Conservation (phyloP, 768 basidiomycete species). For the Rhodotorula paludigena region DNA sequence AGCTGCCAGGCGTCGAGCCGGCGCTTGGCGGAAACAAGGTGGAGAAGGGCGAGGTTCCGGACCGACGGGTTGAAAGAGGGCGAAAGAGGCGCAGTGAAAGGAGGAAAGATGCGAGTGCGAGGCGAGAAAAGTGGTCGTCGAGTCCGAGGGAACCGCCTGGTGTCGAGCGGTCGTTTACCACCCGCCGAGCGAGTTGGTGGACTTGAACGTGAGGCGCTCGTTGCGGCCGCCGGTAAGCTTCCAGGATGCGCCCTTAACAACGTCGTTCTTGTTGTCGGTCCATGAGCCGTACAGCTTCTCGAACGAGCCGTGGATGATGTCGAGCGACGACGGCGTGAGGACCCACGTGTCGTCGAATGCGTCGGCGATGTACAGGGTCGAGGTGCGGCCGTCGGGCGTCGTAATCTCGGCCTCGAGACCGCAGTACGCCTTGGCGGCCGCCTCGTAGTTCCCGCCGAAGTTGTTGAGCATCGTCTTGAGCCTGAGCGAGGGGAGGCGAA, state of each 20-base stretch:
- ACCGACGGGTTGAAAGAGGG: background rate
- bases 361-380: conserved; percentile 35
- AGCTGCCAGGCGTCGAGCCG: too few relatives aligned
- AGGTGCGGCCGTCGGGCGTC: conserved; percentile 25
- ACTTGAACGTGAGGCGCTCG: conserved; percentile 14
- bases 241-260: conserved; percentile 26
- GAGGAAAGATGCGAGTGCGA: background rate
- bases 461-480: conserved; percentile 37
- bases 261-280: conserved; percentile 26
- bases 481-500: conserved; percentile 5
- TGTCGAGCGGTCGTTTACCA: background rate
- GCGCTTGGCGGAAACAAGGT: background rate
- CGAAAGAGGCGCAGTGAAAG: background rate
- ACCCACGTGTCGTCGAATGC: conserved; percentile 36
- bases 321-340: conserved; percentile 21
- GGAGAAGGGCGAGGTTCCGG: background rate
- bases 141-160: too few relatives aligned
- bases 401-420: conserved; percentile 32
- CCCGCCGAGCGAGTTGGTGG: conserved; percentile 11
- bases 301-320: conserved; percentile 24
- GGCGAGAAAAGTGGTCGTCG: background rate
- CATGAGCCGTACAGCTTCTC: conserved; percentile 9
- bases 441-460: conserved; percentile 22
- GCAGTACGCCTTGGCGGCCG: conserved; percentile 39
- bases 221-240: conserved; percentile 37